Base-by-base conservation (phyloP, 2,329 filamentous ascomycete genomes). In the Ophiostoma ips region DNA sequence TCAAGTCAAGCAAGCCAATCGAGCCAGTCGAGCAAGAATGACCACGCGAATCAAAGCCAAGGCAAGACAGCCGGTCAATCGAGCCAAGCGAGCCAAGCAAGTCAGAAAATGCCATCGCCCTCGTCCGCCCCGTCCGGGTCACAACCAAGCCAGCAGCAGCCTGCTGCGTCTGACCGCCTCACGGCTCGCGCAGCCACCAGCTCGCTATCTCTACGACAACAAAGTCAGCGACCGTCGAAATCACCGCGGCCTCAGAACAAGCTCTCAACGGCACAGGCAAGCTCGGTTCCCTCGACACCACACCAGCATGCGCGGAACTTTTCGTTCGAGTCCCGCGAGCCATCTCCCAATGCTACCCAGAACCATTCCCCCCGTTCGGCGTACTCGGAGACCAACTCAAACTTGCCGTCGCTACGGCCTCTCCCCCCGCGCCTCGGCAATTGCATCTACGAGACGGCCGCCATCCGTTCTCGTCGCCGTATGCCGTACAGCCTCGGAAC, bases 401-500 rank as follows among this genome's bases (percentile, higher is more conserved):
- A 79, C 31, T 70, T 87, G 53, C 79, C 83, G 2, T 81, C 83
- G 8, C 67, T 85, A 53, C 76, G 80, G 53, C 79, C 80, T 53
- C 71, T 81, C 18, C 79, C 79, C 21, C 73, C 74, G 10, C 71
- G 71, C 28, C 63, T 70, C 56, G 71, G 76, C 53, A 75, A 79
- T 59, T 98, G 92, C 70, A 86, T 83, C 62, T 95, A 85, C 67
- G 92, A 98, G 70, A 94, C 87, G 12, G 84, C 83, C 19, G 79
- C 88, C 63, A 81, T 87, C 21, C 81, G 84, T 62, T 84, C 84
- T 47, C 81, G 87, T 59, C 76, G 92, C 63, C 77, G 92, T 59
- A 94, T 98, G 74, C 87, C 87, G 18, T 98, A 98, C 68, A 88
- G 81, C 57, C 75, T 92, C 51, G 89, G 89, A n/a, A 80, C 80